phyloP scores from a whole-genome alignment of 2,329 filamentous ascomycete genomes.

The Colletotrichum musicola region DNA sequence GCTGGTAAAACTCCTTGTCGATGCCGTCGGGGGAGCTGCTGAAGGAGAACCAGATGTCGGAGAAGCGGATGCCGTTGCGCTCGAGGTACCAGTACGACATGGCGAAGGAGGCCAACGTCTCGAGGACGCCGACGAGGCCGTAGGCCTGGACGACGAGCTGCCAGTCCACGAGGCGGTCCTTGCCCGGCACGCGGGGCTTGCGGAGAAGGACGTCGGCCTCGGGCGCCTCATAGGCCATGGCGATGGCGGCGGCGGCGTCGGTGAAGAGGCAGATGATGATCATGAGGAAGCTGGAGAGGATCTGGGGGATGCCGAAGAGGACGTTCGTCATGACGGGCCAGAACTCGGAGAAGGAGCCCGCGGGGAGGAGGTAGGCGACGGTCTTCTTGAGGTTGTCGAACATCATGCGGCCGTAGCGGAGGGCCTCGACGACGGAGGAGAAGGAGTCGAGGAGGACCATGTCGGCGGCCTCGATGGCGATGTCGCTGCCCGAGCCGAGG shows the following conservation, averaged over 20 bases:
- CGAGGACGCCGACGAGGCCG: constrained; percentile 74
- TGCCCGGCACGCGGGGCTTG: constrained; percentile 75
- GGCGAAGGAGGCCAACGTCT: constrained; percentile 71
- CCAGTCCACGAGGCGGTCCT: constrained; percentile 80
- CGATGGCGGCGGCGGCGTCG: constrained; percentile 79
- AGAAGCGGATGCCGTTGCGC: constrained; percentile 74
- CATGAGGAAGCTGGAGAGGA: constrained; percentile 80
- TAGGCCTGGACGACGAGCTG: constrained; percentile 80
- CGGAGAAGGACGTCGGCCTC: constrained; percentile 81
- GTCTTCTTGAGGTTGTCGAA: constrained; percentile 86
- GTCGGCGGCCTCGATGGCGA: constrained; percentile 83
- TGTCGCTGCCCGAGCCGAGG: constrained; percentile 83
- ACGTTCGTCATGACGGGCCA: constrained; percentile 82
- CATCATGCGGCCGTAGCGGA: constrained; percentile 80
- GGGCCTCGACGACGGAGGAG: constrained; percentile 77
- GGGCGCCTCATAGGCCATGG: constrained; percentile 80
- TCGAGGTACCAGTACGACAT: constrained; percentile 77
- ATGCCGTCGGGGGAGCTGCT: constrained; percentile 64
- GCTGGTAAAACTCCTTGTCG: constrained; percentile 65
- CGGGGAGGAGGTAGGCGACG: constrained; percentile 79
- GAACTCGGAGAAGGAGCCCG: constrained; percentile 81
- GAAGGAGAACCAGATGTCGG: constrained; percentile 76
- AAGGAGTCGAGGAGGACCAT: constrained; percentile 86
- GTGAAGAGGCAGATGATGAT: constrained; percentile 81
- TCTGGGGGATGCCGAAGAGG: constrained; percentile 78